These are phyloP conservation scores for Arbutus unedo DNA, from an alignment of 148 eudicot genomes.

Conservation along the genomic window DNA sequence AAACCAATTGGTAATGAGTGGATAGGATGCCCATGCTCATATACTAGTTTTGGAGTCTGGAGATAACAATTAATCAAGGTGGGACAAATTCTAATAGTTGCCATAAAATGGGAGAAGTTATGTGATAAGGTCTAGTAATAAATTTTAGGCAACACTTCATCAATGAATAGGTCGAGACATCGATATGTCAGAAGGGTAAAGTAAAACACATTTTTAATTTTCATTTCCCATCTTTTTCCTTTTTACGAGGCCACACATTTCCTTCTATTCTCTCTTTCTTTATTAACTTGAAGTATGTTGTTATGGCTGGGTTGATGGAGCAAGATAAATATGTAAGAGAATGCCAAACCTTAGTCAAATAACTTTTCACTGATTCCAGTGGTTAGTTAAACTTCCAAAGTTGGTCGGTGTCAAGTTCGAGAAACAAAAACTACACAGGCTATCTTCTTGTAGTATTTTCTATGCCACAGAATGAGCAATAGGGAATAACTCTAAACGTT, in stretches of 20 bases:
- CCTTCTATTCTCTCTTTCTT: neutral
- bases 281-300: neutral
- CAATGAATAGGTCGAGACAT: neutral
- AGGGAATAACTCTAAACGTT: neutral
- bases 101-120: neutral
- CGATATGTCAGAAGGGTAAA: neutral
- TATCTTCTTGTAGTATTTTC: neutral
- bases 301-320: neutral
- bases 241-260: neutral
- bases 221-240: neutral
- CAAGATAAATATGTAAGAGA: neutral
- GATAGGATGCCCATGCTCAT: too few relatives aligned
- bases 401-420: neutral
- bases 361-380: neutral
- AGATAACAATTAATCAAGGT: too few relatives aligned
- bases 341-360: neutral
- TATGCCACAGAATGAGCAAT: neutral
- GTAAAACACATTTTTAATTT: neutral
- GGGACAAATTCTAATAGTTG: neutral
- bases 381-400: neutral
- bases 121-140: neutral
- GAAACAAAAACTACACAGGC: neutral
- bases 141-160: neutral
- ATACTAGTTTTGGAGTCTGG: too few relatives aligned
- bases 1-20: too few relatives aligned